Conservation (phyloP, 140 eudicot species). For the Anethum foeniculum region DNA sequence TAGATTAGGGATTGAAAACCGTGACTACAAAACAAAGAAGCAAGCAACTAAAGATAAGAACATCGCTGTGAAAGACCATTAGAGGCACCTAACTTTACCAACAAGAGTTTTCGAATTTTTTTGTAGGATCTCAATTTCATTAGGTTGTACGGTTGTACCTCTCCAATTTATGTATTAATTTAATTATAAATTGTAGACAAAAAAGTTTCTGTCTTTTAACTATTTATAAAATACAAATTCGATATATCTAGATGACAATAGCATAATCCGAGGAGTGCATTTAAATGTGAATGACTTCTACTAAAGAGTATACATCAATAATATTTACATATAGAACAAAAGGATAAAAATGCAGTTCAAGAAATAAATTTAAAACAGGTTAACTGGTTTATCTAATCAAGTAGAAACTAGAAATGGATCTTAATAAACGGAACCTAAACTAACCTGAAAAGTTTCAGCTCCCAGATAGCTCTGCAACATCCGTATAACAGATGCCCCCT, state of each 20-base stretch:
- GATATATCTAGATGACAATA: background rate
- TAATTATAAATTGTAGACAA: background rate
- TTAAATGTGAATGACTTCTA: background rate
- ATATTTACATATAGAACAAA: background rate
- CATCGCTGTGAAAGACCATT: no score
- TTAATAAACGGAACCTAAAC: background rate
- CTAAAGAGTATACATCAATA: background rate
- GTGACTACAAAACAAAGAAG: background rate
- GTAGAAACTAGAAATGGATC: background rate
- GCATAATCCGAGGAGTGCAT: background rate
- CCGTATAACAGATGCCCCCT: constrained; percentile 93
- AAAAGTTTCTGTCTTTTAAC: background rate
- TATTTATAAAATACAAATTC: background rate
- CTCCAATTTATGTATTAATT: background rate
- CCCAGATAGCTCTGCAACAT: constrained; percentile 98
- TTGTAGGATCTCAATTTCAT: background rate
- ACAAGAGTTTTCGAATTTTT: background rate
- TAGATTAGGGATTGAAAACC: background rate
- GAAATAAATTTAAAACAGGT: background rate
- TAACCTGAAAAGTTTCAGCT: constrained; percentile 76
- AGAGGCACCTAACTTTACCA: background rate
- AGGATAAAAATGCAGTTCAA: background rate
- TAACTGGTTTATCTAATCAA: background rate
- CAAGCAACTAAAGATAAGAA: background rate
- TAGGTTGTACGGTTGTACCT: background rate